phyloP scores from a whole-genome alignment of 2,329 filamentous ascomycete species.

The Trichoderma guizhouense region DNA sequence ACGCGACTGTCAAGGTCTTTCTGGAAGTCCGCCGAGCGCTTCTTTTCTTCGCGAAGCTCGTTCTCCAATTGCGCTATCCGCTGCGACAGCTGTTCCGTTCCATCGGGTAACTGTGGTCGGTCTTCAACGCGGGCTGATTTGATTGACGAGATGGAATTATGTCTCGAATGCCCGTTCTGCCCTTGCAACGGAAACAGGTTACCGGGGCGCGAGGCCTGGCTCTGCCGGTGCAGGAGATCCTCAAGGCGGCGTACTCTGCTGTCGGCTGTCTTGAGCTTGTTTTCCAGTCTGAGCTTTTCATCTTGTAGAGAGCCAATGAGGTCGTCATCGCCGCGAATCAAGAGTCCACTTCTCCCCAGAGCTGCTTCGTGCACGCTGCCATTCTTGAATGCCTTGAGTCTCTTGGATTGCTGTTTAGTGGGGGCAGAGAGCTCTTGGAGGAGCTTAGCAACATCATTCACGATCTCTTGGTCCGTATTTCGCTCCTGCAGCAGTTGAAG shows the following conservation, averaged over 20 bases:
- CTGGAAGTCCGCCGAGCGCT: constrained; percentile 63
- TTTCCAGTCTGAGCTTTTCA: constrained; percentile 73
- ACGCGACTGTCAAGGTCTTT: constrained; percentile 61
- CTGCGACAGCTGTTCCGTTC: constrained; percentile 44
- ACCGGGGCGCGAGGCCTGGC: constrained; percentile 53
- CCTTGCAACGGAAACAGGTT: constrained; percentile 52
- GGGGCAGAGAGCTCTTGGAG: constrained; percentile 77
- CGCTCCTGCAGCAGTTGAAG: constrained; percentile 62
- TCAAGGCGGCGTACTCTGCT: constrained; percentile 89
- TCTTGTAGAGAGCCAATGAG: constrained; percentile 72
- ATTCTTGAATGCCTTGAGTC: constrained; percentile 92
- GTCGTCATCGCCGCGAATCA: constrained; percentile 86
- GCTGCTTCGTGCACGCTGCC: constrained; percentile 91
- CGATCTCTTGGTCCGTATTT: constrained; percentile 61
- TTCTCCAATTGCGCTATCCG: constrained; percentile 66
- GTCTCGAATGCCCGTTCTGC: constrained; percentile 45
- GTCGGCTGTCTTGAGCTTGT: constrained; percentile 74
- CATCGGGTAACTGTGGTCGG: constrained; percentile 46
- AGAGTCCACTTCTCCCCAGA: constrained; percentile 78
- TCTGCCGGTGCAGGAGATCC: constrained; percentile 85
- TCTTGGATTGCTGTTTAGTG: constrained; percentile 80
- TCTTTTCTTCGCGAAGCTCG: constrained; percentile 71
- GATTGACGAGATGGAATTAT: constrained; percentile 49
- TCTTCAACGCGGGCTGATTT: constrained; percentile 44
- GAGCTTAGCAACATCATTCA: constrained; percentile 71